phyloP scores from a whole-genome alignment of 164 flowering plant species.

The Akebia trifoliata region DNA sequence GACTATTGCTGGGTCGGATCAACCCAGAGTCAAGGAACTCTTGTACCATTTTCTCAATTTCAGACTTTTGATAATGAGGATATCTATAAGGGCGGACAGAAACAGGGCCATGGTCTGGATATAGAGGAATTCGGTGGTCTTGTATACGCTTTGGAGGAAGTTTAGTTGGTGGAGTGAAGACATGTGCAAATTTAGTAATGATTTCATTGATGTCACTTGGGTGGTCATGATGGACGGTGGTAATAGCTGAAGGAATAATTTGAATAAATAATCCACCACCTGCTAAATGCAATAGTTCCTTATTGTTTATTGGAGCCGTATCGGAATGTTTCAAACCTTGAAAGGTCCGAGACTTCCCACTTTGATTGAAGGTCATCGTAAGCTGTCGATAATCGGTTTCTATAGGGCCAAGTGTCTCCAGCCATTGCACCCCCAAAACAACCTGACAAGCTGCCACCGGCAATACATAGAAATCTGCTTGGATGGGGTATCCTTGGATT shows the following conservation, averaged over 20 bases:
- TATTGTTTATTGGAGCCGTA: not conserved
- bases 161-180: not conserved
- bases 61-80: not conserved
- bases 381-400: not conserved
- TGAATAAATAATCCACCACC: not conserved
- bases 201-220: not conserved
- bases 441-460: not conserved
- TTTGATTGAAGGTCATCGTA: not conserved
- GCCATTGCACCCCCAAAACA: conserved; percentile 2
- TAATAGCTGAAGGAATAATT: not conserved
- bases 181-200: not conserved
- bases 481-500: not conserved
- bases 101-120: not conserved
- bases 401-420: not conserved
- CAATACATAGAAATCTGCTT: not conserved
- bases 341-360: not conserved
- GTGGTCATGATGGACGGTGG: not conserved
- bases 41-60: not conserved
- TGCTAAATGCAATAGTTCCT: not conserved
- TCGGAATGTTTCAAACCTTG: not conserved
- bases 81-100: not conserved
- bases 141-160: not conserved
- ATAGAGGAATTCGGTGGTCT: not conserved
- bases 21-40: not conserved
- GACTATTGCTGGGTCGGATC: not conserved